Evolutionary conservation across 192 early-diverging fungal genomes (phyloP).

Genomic region (Backusella morwellensis): DNA sequence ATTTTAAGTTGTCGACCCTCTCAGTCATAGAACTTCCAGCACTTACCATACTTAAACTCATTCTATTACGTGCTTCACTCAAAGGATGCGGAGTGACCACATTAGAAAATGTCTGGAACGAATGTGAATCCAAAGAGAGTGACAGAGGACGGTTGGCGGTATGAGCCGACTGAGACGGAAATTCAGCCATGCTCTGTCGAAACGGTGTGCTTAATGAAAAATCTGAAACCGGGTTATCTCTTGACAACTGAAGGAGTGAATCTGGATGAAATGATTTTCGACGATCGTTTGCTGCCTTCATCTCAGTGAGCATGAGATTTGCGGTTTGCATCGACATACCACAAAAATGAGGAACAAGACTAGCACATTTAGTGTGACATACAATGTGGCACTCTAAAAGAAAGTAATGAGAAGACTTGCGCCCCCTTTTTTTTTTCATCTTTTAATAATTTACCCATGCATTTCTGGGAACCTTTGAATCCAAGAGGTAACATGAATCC

Average conservation of each 20-base stretch:
- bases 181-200: neutral
- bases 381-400: slow-evolving; percentile 74
- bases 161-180: neutral
- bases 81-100: neutral
- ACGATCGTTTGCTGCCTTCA: slow-evolving; percentile 57
- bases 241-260: neutral
- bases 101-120: neutral
- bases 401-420: slow-evolving; percentile 2
- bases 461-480: slow-evolving; percentile 55
- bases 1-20: too few species aligned
- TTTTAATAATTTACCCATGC: slow-evolving; percentile 37
- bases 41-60: neutral
- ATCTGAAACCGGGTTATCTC: neutral
- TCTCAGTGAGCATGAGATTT: slow-evolving; percentile 80
- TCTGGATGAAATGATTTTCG: slow-evolving; percentile 12
- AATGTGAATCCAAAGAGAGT: neutral
- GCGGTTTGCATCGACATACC: slow-evolving; percentile 86
- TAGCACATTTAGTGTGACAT: slow-evolving; percentile 82
- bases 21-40: neutral
- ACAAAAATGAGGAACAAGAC: slow-evolving; percentile 88
- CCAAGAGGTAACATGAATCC: slow-evolving; percentile 92
- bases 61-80: neutral
- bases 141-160: neutral
- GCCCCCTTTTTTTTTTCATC: neutral
- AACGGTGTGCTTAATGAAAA: neutral